These are phyloP conservation scores for Plantago coronopus DNA, from an alignment of 305 asterid species.

Conservation along the genomic window DNA sequence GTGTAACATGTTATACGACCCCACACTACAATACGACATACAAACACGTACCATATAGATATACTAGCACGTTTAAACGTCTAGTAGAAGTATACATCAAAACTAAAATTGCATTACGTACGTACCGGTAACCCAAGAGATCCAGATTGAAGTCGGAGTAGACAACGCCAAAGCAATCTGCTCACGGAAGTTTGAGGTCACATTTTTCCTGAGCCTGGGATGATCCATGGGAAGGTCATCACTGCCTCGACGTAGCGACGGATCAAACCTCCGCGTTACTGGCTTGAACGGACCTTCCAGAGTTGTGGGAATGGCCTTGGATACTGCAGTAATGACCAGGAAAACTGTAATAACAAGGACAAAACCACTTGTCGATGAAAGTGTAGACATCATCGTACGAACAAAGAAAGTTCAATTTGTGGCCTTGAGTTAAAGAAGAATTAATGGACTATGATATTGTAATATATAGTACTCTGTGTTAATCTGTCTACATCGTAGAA, in stretches of 20 bases:
- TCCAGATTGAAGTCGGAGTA: conserved; percentile 59
- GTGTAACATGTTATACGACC: neutral
- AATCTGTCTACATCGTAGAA: too few species aligned
- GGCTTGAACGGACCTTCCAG: conserved; percentile 76
- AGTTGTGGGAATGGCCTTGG: conserved; percentile 46
- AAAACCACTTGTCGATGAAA: conserved; percentile 8
- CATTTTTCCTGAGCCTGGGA: conserved; percentile 57
- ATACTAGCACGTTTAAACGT: neutral
- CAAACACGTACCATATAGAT: neutral
- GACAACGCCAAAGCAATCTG: conserved; percentile 75
- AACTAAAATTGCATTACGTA: neutral
- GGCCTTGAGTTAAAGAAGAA: too few species aligned
- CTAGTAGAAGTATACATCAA: neutral
- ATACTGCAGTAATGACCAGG: neutral
- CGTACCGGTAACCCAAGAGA: conserved; percentile 80
- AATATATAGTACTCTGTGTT: too few species aligned
- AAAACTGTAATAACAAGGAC: too few species aligned
- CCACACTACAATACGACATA: too few species aligned
- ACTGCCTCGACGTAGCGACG: conserved; percentile 60
- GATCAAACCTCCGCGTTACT: conserved; percentile 48
- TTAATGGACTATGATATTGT: too few species aligned
- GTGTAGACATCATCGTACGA: neutral
- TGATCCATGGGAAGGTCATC: conserved; percentile 74
- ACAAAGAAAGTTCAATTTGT: too few species aligned
- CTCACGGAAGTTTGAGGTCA: conserved; percentile 57